Evolutionary conservation across 257 asterid genomes (phyloP).

Genomic region (Asclepias syriaca): DNA sequence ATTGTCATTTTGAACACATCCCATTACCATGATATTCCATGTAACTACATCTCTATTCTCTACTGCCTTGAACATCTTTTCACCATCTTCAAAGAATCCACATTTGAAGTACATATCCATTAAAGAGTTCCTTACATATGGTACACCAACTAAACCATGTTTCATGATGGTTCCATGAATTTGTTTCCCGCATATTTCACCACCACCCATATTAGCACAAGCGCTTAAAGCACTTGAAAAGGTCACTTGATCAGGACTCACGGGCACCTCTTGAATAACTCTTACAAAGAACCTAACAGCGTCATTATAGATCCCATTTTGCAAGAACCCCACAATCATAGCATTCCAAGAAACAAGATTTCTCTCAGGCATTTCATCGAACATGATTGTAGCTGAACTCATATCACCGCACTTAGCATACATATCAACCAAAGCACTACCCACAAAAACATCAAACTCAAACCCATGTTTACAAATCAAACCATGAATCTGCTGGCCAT

Average conservation of each 20-base stretch:
- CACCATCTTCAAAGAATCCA: conserved; percentile 33
- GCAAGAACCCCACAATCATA: conserved; percentile 38
- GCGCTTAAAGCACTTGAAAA: conserved; percentile 44
- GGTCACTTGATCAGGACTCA: conserved; percentile 42
- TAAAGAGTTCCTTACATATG: conserved; percentile 38
- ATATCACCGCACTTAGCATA: conserved; percentile 34
- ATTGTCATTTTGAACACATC: conserved; percentile 28
- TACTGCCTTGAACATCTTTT: conserved; percentile 27
- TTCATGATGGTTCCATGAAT: conserved; percentile 38
- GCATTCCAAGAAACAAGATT: conserved; percentile 48
- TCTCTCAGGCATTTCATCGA: conserved; percentile 50
- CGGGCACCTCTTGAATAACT: conserved; percentile 21
- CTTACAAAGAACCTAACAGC: conserved; percentile 27
- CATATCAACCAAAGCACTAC: conserved; percentile 47
- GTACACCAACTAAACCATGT: conserved; percentile 34
- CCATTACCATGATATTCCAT: conserved; percentile 42
- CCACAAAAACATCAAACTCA: conserved; percentile 37
- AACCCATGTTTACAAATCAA: conserved; percentile 36
- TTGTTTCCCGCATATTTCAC: conserved; percentile 33
- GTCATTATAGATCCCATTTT: conserved; percentile 21
- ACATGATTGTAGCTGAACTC: conserved; percentile 28
- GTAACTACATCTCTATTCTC: conserved; percentile 39
- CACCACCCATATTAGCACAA: conserved; percentile 29
- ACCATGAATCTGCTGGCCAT: conserved; percentile 43
- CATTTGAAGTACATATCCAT: conserved; percentile 47